Conservation (phyloP, 1,284 basidiomycete genomes). For the Sutorius eximius region DNA sequence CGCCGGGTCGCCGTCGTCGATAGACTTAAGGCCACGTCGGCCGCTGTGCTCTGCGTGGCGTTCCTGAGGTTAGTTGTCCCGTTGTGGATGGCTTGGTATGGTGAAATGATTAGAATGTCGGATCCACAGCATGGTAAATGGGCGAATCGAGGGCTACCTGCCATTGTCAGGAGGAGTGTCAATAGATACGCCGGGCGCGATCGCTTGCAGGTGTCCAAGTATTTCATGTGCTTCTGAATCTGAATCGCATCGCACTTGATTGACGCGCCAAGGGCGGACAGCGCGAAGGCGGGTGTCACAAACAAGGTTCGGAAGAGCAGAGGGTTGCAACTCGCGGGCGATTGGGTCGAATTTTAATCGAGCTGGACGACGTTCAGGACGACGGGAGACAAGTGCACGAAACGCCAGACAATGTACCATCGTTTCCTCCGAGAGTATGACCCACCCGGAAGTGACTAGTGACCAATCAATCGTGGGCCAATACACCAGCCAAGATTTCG, state of each 20-base stretch:
- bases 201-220: accelerated
- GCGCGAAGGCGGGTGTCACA: constrained; percentile 6
- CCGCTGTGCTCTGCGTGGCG: not conserved
- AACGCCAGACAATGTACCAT: too few species aligned
- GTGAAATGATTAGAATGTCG: not conserved
- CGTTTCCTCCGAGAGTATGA: too few species aligned
- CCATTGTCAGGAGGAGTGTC: not conserved
- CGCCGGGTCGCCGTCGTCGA: not conserved
- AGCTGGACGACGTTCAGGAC: too few species aligned
- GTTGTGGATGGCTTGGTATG: not conserved
- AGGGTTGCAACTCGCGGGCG: not conserved
- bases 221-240: not conserved
- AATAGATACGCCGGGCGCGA: not conserved
- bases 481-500: too few species aligned
- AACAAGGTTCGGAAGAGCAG: constrained; percentile 14
- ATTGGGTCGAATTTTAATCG: not conserved
- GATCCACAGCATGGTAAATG: not conserved
- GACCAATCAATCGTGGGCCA: too few species aligned
- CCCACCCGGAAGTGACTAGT: too few species aligned
- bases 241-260: not conserved
- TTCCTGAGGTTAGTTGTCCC: accelerated
- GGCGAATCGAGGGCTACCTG: not conserved
- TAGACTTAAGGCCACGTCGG: not conserved
- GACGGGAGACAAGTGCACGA: too few species aligned
- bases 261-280: constrained; percentile 6